These are phyloP conservation scores for Sclerotinia sclerotiorum DNA, from an alignment of 2,329 filamentous ascomycete species.

Conservation along the genomic window DNA sequence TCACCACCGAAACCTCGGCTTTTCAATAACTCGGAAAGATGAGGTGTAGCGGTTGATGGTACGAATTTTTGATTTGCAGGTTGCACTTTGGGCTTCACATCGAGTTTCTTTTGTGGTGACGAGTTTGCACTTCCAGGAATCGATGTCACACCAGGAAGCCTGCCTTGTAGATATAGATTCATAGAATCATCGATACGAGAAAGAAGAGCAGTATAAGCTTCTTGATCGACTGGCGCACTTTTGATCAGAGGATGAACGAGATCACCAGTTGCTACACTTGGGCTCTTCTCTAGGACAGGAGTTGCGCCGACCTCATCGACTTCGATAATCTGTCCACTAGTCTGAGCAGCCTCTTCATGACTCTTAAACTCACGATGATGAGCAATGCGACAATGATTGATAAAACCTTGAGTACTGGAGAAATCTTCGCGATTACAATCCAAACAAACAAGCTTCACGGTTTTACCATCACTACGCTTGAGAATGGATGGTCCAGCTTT, in stretches of 20 bases:
- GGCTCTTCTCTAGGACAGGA: conserved; percentile 46
- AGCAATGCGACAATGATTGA: conserved; percentile 97
- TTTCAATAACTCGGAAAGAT: conserved; percentile 66
- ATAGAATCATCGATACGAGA: conserved; percentile 56
- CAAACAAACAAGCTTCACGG: conserved; percentile 86
- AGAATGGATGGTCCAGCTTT: conserved; percentile 80
- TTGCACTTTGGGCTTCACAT: conserved; percentile 38
- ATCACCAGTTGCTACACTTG: conserved; percentile 41
- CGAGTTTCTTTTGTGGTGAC: conserved; percentile 26
- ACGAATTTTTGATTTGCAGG: conserved; percentile 45
- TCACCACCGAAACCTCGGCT: conserved; percentile 61
- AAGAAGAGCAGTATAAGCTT: conserved; percentile 52
- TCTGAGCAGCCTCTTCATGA: conserved; percentile 88
- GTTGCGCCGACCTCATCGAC: conserved; percentile 57
- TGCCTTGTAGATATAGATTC: conserved; percentile 52
- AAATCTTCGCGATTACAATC: conserved; percentile 90
- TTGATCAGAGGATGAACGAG: conserved; percentile 64
- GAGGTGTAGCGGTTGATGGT: conserved; percentile 59
- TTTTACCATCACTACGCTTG: conserved; percentile 80
- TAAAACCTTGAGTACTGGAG: conserved; percentile 96
- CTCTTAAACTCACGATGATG: conserved; percentile 93
- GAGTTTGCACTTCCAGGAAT: conserved; percentile 44
- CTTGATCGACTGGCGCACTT: conserved; percentile 54
- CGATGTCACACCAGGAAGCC: conserved; percentile 49
- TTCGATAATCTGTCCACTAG: conserved; percentile 81